Evolutionary conservation across 2,329 filamentous ascomycete genomes (phyloP), one percentile per base, ranked within the genome.

Genomic region (Tolypocladium capitatum): DNA sequence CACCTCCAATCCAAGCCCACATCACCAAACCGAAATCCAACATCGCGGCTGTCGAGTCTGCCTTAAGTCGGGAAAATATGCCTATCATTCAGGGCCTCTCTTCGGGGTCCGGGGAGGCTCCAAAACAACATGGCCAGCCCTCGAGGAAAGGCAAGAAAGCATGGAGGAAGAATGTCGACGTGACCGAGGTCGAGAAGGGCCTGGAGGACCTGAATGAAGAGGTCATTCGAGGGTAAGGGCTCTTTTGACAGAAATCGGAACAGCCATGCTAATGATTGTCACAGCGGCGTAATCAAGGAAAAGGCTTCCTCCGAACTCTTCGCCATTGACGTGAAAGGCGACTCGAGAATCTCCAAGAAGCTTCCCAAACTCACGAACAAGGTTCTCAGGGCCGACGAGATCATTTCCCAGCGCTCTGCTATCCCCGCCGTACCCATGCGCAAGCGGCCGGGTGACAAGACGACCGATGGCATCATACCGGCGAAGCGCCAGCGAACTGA

Each of bases 101-200:
- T 10, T 65, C 71, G 36, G 74, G 68, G 50, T 68, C 75, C 33
- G 66, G 68, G 13, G 68, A 74, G 33, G 84, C 86, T 18, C 90
- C 89, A 11, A 80, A 83, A 53, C 87, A 94, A 56, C 81, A 84
- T 68, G 89, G 80, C 53, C 92, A 98, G 66, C 80, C 89, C 27
- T 97, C 91, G 5, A 78, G 92, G 63, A 98, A 98, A 66, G 92
- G 94, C 58, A 97, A 97, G 70, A 97, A 94, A 71, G 91, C 92
- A 31, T 98, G 92, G 92, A 80, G 92, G 62, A 98, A 97, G 67
- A 95, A 98, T 69, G 88, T 98, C 66, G 88, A 98, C 68, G 79
- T 97, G 52, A 84, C 86, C 28, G 83, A 94, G 52, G 79, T 98
- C 27, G 78, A 91, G 58, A 71, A 84, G 47, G 92, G 92, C 51